Evolutionary conservation across 148 eudicot species (phyloP).

Genomic region (Rhododendron ferrugineum): DNA sequence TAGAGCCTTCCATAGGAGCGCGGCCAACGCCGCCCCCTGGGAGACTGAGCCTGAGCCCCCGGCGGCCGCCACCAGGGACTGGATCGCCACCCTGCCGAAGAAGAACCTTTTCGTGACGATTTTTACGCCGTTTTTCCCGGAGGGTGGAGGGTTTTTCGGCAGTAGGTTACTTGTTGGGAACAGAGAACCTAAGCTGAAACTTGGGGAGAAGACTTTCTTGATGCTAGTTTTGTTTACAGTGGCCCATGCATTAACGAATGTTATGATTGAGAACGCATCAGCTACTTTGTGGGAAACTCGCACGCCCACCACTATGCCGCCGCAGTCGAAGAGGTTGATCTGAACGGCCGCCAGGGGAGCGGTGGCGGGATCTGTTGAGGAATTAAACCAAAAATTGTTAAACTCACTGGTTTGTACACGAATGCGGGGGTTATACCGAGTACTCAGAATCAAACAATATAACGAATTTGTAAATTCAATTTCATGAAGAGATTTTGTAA

Average conservation of each 20-base stretch:
- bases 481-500: neutral
- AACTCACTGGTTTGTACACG: too few relatives aligned
- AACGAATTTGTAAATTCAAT: neutral
- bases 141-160: neutral
- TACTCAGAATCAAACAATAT: neutral
- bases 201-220: neutral
- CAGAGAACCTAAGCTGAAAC: conserved; percentile 9
- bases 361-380: neutral
- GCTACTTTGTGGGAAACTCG: conserved; percentile 12
- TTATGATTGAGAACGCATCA: conserved; percentile 10
- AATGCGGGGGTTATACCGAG: too few relatives aligned
- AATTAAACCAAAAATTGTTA: neutral
- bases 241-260: conserved; percentile 19
- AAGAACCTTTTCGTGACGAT: conserved; percentile 18
- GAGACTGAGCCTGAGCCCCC: neutral
- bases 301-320: conserved; percentile 11
- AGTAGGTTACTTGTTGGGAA: conserved; percentile 14
- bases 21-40: conserved; percentile 1
- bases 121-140: neutral
- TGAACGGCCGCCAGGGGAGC: conserved; percentile 5
- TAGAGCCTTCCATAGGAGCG: conserved; percentile 25
- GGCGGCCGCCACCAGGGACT: neutral
- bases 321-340: conserved; percentile 9
- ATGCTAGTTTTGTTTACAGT: neutral
- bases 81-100: conserved; percentile 7